Evolutionary conservation across 257 asterid genomes (phyloP).

Genomic region (Mentha longifolia): DNA sequence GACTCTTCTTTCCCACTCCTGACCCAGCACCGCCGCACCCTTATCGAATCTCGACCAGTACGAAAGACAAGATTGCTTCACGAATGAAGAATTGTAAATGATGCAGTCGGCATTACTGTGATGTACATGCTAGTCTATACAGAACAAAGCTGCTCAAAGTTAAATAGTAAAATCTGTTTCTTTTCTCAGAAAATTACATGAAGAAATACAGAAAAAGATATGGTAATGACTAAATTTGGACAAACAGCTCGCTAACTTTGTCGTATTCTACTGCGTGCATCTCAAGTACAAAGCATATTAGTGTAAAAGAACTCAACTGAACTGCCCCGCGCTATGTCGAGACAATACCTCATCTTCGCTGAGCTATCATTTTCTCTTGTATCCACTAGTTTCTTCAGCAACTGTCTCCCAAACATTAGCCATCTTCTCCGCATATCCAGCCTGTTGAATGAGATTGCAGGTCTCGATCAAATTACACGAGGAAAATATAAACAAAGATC

Average conservation of each 20-base stretch:
- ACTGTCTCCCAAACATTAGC: slow-evolving; percentile 84
- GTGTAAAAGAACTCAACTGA: not conserved
- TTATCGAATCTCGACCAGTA: too few species aligned
- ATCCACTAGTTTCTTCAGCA: slow-evolving; percentile 82
- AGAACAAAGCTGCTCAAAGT: not conserved
- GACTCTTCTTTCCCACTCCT: too few species aligned
- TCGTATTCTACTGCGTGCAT: slow-evolving; percentile 24
- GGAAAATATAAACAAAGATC: not conserved
- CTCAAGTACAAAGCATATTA: slow-evolving; percentile 29
- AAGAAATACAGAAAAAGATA: not conserved
- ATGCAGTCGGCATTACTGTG: not conserved
- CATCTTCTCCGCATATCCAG: slow-evolving; percentile 95
- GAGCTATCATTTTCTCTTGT: slow-evolving; percentile 41
- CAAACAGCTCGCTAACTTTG: slow-evolving; percentile 19
- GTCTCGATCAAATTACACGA: not conserved
- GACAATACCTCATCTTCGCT: slow-evolving; percentile 14
- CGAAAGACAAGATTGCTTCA: too few species aligned
- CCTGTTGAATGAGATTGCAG: slow-evolving; percentile 49
- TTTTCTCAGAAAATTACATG: slow-evolving; percentile 5
- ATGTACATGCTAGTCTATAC: not conserved
- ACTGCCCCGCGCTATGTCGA: not conserved
- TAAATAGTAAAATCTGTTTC: not conserved
- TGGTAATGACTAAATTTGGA: not conserved
- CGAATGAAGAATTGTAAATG: too few species aligned
- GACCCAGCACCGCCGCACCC: too few species aligned